Evolutionary conservation across 805 yeast species (phyloP).

Genomic region (Lachancea sp.): DNA sequence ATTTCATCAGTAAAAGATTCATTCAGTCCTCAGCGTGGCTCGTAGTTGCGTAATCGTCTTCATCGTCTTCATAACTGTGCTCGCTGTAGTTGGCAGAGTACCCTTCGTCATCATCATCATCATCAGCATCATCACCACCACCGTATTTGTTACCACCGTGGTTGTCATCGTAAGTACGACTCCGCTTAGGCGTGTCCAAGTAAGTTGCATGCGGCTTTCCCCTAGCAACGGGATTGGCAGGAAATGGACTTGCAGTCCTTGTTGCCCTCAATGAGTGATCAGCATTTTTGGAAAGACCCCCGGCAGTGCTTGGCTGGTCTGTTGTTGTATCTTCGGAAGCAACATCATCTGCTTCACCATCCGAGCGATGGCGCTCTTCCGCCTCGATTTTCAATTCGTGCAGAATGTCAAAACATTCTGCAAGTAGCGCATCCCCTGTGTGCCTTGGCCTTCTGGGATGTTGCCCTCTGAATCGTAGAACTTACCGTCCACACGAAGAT

Average conservation of each 20-base stretch:
- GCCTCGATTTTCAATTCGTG: conserved; percentile 86
- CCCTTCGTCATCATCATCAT: conserved; percentile 13
- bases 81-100: conserved; percentile 16
- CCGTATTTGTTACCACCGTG: not conserved
- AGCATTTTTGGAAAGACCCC: not conserved
- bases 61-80: conserved; percentile 21
- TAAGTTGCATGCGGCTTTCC: conserved; percentile 12
- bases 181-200: conserved; percentile 16
- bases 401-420: conserved; percentile 89
- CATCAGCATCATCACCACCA: conserved; percentile 16
- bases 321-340: conserved; percentile 4
- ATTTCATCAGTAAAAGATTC: not conserved
- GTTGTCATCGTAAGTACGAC: conserved; percentile 7
- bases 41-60: conserved; percentile 13
- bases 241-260: conserved; percentile 13
- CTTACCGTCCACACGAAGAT: conserved; percentile 83
- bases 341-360: conserved; percentile 11
- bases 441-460: conserved; percentile 97
- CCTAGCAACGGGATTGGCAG: not conserved
- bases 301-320: not conserved
- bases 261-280: conserved; percentile 11
- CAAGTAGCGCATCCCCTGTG: conserved; percentile 81
- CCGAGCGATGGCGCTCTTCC: conserved; percentile 49
- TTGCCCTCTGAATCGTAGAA: conserved; percentile 73
- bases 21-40: conserved; percentile 13